Base-by-base conservation (phyloP, 1,284 basidiomycete genomes). In the Marasmius tenuissimus region DNA sequence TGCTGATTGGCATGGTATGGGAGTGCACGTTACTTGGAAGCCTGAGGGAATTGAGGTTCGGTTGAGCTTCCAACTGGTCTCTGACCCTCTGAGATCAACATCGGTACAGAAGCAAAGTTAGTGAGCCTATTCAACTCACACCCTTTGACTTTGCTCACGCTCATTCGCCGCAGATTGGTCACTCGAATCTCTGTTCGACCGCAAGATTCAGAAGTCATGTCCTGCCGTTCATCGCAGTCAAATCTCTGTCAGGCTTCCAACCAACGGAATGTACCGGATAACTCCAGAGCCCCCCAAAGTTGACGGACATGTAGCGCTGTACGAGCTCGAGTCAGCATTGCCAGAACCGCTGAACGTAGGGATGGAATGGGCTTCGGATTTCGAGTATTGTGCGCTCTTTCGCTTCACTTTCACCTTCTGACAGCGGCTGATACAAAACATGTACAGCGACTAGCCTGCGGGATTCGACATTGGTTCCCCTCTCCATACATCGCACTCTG, bases 1-100 rank as follows among this genome's bases (percentile, higher is more conserved):
- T 65, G 89, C 92, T 3, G 90, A 94, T 70, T 97, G 93, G 87
- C 91, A 97, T 74, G 88, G 93, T 18, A 81, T 98, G 71, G 87
- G 90, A 33, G 75, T 98, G 16, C 89, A 94, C 71, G 91, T 92
- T 4, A 70, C 80, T 16, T 89, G 86, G 82, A 75, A 73, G 11
- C 77, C 82, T 53, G 76, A 75, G 49, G 86, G 85, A 6, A 81
- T 93, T 14, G 82, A 88, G 69, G 77, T 97, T 58, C 81, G 82
- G 62, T 74, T 98, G 52, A 85, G 85, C n/a, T 89, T 94, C 69
- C 93, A 95, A 67, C 85, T 88, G 2, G 89, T 98, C 3, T 85
- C 90, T 33, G 88, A 97, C 71, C 91, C 96, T 11, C 78, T 95
- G 16, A 84, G 92, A 54, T 71, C 72, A 65, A 78, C 81, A 39